A percentile compares a stretch with the other conserved stretches of the same genome.
Conservation (phyloP, 176 grass and related monocot species). For the Hsuehochloa calcarea region DNA sequence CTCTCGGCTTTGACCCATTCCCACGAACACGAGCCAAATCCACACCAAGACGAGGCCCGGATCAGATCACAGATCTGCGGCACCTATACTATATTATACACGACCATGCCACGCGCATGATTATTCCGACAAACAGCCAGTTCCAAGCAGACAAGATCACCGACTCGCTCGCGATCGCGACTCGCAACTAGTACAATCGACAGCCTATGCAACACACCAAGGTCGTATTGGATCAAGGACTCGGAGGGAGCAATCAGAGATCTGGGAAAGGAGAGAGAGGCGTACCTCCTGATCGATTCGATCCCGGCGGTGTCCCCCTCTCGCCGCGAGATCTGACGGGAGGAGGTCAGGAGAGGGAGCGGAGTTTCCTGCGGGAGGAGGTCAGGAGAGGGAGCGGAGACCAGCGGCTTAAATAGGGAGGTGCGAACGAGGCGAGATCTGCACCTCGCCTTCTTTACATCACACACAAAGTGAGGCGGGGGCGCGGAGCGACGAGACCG, state of each 20-base stretch:
- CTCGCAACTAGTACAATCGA: not conserved
- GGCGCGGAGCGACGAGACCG: not conserved
- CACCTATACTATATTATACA: not conserved
- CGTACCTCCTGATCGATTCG: not conserved
- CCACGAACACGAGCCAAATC: not conserved
- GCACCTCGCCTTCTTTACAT: not conserved
- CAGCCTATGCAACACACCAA: not conserved
- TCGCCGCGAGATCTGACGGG: constrained; percentile 19
- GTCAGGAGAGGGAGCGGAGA: not conserved
- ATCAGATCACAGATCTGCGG: not conserved
- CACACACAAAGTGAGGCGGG: not conserved
- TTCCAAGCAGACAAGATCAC: not conserved
- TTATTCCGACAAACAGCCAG: not conserved
- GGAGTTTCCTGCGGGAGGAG: not conserved
- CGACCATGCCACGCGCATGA: not conserved
- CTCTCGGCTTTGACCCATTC: not conserved
- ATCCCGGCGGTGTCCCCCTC: not conserved
- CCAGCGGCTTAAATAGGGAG: constrained; percentile 6
- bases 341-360: not conserved
- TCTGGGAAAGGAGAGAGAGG: not conserved
- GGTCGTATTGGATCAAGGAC: not conserved
- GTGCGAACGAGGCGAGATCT: not conserved
- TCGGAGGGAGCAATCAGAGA: not conserved
- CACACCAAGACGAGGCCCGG: not conserved
- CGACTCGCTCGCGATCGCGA: not conserved